Evolutionary conservation across 306 rosid species (phyloP), one percentile per base, ranked within the genome.

Genomic region (Hylodesmum podocarpum): DNA sequence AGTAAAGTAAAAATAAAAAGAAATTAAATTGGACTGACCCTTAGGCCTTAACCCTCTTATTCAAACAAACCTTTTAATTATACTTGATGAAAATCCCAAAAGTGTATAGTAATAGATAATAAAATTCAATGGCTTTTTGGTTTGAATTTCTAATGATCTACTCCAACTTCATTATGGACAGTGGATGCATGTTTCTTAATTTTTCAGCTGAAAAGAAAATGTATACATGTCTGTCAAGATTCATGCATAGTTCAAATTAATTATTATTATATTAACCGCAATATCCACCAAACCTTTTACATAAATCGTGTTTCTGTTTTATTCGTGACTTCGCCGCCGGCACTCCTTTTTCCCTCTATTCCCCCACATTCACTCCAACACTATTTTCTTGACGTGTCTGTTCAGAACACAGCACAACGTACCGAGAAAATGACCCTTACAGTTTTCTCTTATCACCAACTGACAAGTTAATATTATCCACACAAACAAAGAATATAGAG

Each of bases 181-280:
- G 21, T 19, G 14, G 37, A 47, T 39, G 55, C 66, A 36, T 24
- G n/a, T 8, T 37, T 71, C 27, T 25, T 12, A 21, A 21, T 25
- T 13, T 62, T 62, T 41, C 39, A 55, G n/a, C n/a, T n/a, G 3
- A 79, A 79, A 16, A 37, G 34, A 51, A 55, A 55, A 27, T 25
- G 19, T n/a, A n/a, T n/a, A n/a, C 3, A 50, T 37, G 39, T 14
- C 37, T 15, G 50, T 4, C 29, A 25, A 79, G 78, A 72, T 80
- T 54, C 74, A 64, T 64, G 69, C 79, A 73, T 49, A 47, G 49
- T 66, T 10, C 59, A 54, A 28, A 67, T 50, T n/a, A n/a, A n/a
- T n/a, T n/a, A n/a, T n/a, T 21, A 33, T 76, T 54, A 3, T 33
- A 63, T 61, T 21, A 31, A 21, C 49, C 33, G 0, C 37, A 18